phyloP scores from a whole-genome alignment of 1,284 basidiomycete species.

The Naganishia albida region DNA sequence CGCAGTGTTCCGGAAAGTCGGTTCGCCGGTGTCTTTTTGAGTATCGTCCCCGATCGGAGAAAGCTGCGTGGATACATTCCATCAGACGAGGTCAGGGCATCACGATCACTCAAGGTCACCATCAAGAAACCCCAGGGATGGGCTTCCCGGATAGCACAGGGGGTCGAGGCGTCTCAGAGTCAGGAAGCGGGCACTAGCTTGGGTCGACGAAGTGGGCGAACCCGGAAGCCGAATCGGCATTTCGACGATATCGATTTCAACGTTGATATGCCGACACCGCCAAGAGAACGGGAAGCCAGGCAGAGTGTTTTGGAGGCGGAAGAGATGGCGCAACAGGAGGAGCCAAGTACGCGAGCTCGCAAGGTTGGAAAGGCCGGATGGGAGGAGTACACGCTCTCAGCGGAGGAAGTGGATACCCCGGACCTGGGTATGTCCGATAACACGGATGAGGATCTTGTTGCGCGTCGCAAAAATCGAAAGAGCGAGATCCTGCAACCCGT shows the following conservation, averaged over 20 bases:
- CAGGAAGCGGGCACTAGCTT: not conserved
- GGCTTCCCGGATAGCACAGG: not conserved
- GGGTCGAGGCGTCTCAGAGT: not conserved
- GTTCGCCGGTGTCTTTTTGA: slow-evolving; percentile 18
- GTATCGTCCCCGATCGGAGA: slow-evolving; percentile 13
- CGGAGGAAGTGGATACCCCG: not conserved
- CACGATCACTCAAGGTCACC: slow-evolving; percentile 3
- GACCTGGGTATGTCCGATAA: not conserved
- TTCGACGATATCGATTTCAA: not conserved
- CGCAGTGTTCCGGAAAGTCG: slow-evolving; percentile 21
- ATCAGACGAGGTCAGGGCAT: slow-evolving; percentile 3
- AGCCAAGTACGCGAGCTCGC: not conserved
- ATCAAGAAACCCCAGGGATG: slow-evolving; percentile 24
- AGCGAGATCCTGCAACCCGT: not conserved
- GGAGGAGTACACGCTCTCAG: slow-evolving; percentile 1
- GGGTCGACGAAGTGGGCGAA: not conserved
- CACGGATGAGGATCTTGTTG: slow-evolving; percentile 3
- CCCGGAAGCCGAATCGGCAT: not conserved
- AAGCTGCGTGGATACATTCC: not conserved
- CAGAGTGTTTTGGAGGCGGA: not conserved
- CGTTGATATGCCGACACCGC: too few species aligned
- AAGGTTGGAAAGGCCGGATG: not conserved
- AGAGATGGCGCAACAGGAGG: not conserved
- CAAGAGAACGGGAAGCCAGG: not conserved
- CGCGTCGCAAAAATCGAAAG: not conserved